Base-by-base conservation (phyloP, 306 rosid genomes). In the Glycyrrhiza uralensis region DNA sequence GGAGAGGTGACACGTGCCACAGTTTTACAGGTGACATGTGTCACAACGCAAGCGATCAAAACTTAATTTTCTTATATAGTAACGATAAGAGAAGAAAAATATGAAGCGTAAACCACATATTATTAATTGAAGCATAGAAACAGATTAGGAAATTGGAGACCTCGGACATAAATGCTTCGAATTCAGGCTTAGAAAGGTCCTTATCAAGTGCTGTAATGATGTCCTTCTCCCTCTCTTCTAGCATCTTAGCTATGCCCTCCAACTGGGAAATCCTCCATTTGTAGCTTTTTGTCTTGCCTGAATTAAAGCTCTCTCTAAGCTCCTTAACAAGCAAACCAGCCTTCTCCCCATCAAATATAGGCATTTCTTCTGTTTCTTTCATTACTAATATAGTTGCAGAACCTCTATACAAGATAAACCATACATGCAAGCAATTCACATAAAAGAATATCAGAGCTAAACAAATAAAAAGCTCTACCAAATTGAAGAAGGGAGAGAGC, bases 221-320 rank as follows among this genome's bases (percentile, higher is more conserved):
- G 47, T 87, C 88, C 51, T 79, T 78, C 80, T 92, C 97, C 33
- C 56, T 87, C 33, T 87, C 93, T 71, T 77, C 79, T 57, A 92
- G 79, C 97, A 92, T 87, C 85, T 67, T 87, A 12, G 59, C 80
- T 73, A 92, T 84, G 38, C 81, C 80, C 52, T 86, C 75, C 75
- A 92, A 81, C 69, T 92, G 97, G 2, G 84, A 82, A 44, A 87
- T 71, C 72, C 96, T 57, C 97, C 97, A 92, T 45, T 87, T 90
- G 12, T 87, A 92, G 82, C 86, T 87, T 83, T 64, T 89, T 33
- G 93, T 89, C 78, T 47, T 89, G 14, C 97, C 97, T 0, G 89
- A 71, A 61, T 81, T 66, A 26, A 83, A 92, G 69, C 15, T 79
- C 28, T 84, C 75, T 65, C 88, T 74, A 17, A 92, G 88, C 32